Base-by-base conservation (phyloP, 2,329 filamentous ascomycete genomes). In the Exserohilum rostratum region DNA sequence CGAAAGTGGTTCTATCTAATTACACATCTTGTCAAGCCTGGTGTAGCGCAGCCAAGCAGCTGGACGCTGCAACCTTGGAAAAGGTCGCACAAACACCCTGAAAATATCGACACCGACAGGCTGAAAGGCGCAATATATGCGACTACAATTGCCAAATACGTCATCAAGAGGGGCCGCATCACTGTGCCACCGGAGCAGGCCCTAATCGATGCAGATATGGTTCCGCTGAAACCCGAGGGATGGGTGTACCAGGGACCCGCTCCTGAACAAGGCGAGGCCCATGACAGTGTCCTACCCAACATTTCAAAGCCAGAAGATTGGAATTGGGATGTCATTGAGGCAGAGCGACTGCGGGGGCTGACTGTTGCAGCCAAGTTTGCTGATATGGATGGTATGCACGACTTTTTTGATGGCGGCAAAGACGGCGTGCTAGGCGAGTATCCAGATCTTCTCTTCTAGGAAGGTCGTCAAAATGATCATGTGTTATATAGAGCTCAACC, bases 111-210 rank as follows among this genome's bases (percentile, higher is more conserved):
- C 46, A 60, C 63, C 25, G 68, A 73, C 29, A 73, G 72, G 53
- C 55, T 80, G 20, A 73, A 73, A 55, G 75, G 76, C 35, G 73
- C 78, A 10, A 73, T 82, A n/a, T 81, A 76, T 58, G 79, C 79
- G 7, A 81, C 78, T n/a, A 78, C 76, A 6, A 70, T 82, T 31
- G 76, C 80, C 1, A 76, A 80, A 45, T 82, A 82, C 57, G 80
- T 82, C 2, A 76, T 81, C 55, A 82, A 82, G 67, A 77, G 77
- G 57, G 80, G 79, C 1, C 82, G 93, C 20, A 81, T 95, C 67
- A 98, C 93, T 0, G 85, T 98, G 3, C 86, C 93, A 61, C 93
- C 95, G 0, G 89, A 92, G 63, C 81, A 90, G 42, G 81, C 93
- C 6, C 80, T 98, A 22, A 80, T 84, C 38, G 84, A 87, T 31